Evolutionary conservation across 2,329 filamentous ascomycete genomes (phyloP).

Genomic region (Colletotrichum sp.): DNA sequence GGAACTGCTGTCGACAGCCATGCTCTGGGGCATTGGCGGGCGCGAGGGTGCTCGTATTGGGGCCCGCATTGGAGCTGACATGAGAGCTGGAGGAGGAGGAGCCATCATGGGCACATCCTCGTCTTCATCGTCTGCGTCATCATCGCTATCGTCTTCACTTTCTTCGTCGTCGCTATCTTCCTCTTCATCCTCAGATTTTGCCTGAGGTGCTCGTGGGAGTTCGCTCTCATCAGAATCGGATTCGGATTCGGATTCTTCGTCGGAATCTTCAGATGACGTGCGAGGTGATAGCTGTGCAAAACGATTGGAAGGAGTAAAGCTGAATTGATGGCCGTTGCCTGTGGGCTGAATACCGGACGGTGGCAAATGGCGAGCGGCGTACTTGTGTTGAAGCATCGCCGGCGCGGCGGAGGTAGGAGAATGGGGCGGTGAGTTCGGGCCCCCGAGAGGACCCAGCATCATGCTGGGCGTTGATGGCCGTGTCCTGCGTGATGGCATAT

Average conservation of each 20-base stretch:
- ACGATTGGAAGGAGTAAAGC: constrained; percentile 32
- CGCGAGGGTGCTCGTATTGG: not conserved
- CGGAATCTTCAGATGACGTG: constrained; percentile 33
- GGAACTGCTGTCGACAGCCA: constrained; percentile 2
- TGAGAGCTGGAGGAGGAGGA: constrained; percentile 6
- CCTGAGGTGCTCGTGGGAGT: not conserved
- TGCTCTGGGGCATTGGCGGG: not conserved
- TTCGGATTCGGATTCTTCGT: constrained; percentile 16
- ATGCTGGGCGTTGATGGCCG: constrained; percentile 49
- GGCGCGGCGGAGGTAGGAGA: constrained; percentile 47
- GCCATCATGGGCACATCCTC: constrained; percentile 10
- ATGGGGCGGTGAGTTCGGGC: constrained; percentile 53
- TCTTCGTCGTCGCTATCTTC: constrained; percentile 11
- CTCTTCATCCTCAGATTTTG: not conserved
- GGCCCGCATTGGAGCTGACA: constrained; percentile 4
- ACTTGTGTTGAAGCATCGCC: constrained; percentile 33
- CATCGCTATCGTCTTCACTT: not conserved
- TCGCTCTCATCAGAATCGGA: not conserved
- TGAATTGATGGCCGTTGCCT: constrained; percentile 47
- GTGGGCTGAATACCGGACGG: constrained; percentile 46
- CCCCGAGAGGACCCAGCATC: constrained; percentile 36
- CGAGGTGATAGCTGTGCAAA: constrained; percentile 34
- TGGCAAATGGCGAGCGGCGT: constrained; percentile 34
- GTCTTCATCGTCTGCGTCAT: constrained; percentile 6
- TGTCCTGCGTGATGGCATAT: constrained; percentile 36